Percentiles rank a stretch among this genome's conserved stretches.
Evolutionary conservation across 2,329 filamentous ascomycete genomes (phyloP).

Genomic region (Fusarium pseudoanthophilum): DNA sequence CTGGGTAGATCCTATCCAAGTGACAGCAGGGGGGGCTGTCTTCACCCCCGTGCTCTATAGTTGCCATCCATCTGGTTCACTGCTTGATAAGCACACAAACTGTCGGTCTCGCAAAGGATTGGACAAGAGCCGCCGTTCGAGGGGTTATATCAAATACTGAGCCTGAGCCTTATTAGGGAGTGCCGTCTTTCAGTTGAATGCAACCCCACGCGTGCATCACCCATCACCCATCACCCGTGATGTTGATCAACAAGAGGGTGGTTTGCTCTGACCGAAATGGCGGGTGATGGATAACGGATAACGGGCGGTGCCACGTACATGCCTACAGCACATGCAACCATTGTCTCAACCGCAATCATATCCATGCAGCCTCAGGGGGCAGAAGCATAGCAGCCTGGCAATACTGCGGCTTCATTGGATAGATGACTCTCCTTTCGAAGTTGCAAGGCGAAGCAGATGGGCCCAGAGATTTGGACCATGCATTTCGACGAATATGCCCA

Average conservation of each 20-base stretch:
- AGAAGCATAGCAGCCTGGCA: constrained; percentile 35
- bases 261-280: constrained; percentile 5
- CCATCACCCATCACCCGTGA: constrained; percentile 12
- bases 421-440: neutral
- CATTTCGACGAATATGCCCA: constrained; percentile 39
- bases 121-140: neutral
- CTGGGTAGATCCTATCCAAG: constrained; percentile 20
- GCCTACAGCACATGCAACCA: constrained; percentile 5
- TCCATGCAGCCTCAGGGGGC: constrained; percentile 26
- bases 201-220: constrained; percentile 14
- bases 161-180: neutral
- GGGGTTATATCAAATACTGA: constrained; percentile 6
- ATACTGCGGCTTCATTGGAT: constrained; percentile 25
- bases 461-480: constrained; percentile 23
- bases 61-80: neutral
- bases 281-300: constrained; percentile 33
- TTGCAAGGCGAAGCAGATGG: constrained; percentile 33
- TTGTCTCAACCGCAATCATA: constrained; percentile 2
- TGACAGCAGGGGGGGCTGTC: neutral
- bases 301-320: constrained; percentile 37
- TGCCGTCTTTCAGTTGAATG: constrained; percentile 14
- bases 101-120: constrained; percentile 25
- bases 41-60: constrained; percentile 8
- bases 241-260: constrained; percentile 31
- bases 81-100: constrained; percentile 31